A percentile compares a stretch with the other conserved stretches of the same genome.
These are phyloP conservation scores for Chalciporus pseudorubinellus DNA, from an alignment of 768 basidiomycete genomes.

Conservation along the genomic window DNA sequence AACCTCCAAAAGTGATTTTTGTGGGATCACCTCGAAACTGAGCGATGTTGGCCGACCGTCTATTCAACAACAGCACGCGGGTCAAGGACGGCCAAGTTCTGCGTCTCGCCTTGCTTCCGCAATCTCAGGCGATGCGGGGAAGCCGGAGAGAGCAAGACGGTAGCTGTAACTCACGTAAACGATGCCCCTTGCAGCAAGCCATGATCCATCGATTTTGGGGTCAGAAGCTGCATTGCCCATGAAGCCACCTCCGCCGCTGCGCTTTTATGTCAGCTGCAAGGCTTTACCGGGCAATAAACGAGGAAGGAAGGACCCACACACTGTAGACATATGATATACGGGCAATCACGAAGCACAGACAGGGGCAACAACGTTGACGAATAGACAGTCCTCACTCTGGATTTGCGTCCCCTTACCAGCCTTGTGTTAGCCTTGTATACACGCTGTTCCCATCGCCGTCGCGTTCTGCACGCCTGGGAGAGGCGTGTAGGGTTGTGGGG, in stretches of 20 bases:
- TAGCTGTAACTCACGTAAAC: slow-evolving; percentile 1
- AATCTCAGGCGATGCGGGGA: not conserved
- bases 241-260: not conserved
- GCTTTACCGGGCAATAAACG: not conserved
- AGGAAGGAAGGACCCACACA: not conserved
- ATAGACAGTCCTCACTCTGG: not conserved
- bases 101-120: not conserved
- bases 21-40: not conserved
- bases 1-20: too few species aligned
- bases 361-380: not conserved
- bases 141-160: not conserved
- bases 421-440: slow-evolving; percentile 4
- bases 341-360: not conserved
- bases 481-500: slow-evolving; percentile 15
- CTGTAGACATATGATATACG: not conserved
- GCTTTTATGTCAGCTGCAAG: not conserved
- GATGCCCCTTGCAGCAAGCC: not conserved
- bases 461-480: slow-evolving; percentile 10
- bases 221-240: not conserved
- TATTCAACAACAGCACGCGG: not conserved
- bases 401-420: not conserved
- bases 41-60: not conserved
- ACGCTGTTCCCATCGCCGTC: slow-evolving; percentile 1
- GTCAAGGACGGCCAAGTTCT: not conserved
- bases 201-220: not conserved